These are phyloP conservation scores for Monsonia emarginata DNA, from an alignment of 441 rosid species.

Conservation along the genomic window DNA sequence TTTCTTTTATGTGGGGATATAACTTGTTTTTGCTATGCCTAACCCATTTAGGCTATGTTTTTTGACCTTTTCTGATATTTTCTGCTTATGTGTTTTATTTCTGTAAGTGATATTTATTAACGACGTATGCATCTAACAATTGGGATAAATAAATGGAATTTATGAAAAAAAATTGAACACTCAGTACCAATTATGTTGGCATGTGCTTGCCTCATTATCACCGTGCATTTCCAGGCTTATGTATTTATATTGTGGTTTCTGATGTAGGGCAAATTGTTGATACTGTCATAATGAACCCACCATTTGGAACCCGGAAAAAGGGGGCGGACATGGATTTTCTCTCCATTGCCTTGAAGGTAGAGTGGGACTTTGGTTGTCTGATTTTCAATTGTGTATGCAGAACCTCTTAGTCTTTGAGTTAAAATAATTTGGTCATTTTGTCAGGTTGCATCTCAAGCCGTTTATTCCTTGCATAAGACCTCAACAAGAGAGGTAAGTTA, in stretches of 20 bases:
- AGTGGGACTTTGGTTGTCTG: neutral
- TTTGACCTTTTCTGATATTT: too few relatives aligned
- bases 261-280: constrained; percentile 50
- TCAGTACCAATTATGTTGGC: neutral
- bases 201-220: constrained; percentile 1
- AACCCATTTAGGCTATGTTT: too few relatives aligned
- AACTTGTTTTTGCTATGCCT: neutral
- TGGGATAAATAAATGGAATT: neutral
- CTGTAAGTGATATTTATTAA: too few relatives aligned
- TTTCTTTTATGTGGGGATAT: neutral
- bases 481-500: constrained; percentile 83
- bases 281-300: constrained; percentile 92
- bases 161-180: neutral
- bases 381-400: constrained; percentile 6
- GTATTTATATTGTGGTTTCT: constrained; percentile 13
- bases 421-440: constrained; percentile 5
- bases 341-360: constrained; percentile 55
- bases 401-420: too few relatives aligned
- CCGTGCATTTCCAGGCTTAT: neutral
- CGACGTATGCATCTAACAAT: neutral
- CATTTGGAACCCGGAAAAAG: constrained; percentile 83
- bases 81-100: too few relatives aligned
- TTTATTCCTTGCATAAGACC: constrained; percentile 92
- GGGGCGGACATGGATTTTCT: constrained; percentile 91
- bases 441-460: constrained; percentile 72